Conservation (phyloP, 73 alveolate species). For the Paramecium bursaria region DNA sequence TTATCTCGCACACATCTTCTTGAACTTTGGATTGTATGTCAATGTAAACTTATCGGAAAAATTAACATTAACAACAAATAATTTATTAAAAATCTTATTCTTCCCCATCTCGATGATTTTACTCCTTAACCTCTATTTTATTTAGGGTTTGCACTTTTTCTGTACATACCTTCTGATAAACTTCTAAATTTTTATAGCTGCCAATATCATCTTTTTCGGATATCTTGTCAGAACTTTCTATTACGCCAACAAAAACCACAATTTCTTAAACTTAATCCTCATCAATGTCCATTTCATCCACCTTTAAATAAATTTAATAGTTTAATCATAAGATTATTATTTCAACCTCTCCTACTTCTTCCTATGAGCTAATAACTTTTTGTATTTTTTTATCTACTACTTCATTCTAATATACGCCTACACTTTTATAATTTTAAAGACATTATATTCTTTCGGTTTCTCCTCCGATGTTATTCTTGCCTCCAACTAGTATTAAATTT, state of each 20-base stretch:
- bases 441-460: conserved; percentile 10
- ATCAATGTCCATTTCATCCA: no score
- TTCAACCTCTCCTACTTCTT: no score
- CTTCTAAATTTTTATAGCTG: no score
- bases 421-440: background rate
- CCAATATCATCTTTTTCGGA: no score
- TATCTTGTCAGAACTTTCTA: no score
- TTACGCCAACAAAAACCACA: no score
- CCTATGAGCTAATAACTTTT: no score
- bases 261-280: no score
- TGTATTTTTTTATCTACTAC: background rate
- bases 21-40: background rate
- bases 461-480: background rate
- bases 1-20: conserved; percentile 22
- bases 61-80: background rate
- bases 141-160: no score
- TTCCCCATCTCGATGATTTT: background rate
- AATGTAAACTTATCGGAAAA: conserved; percentile 5
- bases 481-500: background rate
- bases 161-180: no score
- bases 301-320: no score
- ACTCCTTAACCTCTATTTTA: background rate
- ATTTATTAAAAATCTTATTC: conserved; percentile 29
- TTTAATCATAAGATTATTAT: no score
- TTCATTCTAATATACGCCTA: background rate